Base-by-base conservation (phyloP, 805 yeast species). In the Ogataea corticis region DNA sequence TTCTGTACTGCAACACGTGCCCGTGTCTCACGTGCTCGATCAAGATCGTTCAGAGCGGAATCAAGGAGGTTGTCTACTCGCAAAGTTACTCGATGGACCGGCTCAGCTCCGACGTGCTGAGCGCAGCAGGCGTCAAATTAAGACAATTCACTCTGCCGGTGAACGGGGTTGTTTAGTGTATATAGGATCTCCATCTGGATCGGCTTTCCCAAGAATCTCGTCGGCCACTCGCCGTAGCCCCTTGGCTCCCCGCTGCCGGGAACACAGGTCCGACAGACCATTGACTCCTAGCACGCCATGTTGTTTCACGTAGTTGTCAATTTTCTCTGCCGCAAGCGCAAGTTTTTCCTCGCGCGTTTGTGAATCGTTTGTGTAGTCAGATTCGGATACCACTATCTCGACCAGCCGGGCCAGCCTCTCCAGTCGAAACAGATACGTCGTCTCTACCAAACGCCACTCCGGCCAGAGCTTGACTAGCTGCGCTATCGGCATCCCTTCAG, bases 1-100 rank as follows among this genome's bases (percentile, higher is more conserved):
- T 80, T 0, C 66, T 90, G 46, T 94, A 94, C 63, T 94, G 99
- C 68, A 94, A 94, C 64, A 94, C 99, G 0, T 87, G 99, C 59
- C 99, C 99, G 0, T 94, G 99, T 62, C 71, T 94, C 48, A 94
- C 99, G 0, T 94, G 99, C 62, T 83, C 96, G 4, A 89, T 94
- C 33, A 94, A 94, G 67, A 92, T 94, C 42, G 96, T 90, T 7
- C 99, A 94, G 66, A 75, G 85, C 52, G 99, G 99, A 1, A 83
- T 94, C 35, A 75, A 71, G 13, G 97, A 91, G 63, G 99, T 94
- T 7, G 96, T 94, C 3, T 94, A 92, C 59, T 87, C 96, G 7
- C 95, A 87, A 64, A 80, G 88, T 48, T 94, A 94, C 62, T 83
- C 90, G 34, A 94, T 94, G 98, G 99, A 94, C 62, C 78, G 70